phyloP scores from a whole-genome alignment of 305 asterid genomes.

The Fraxinus angustifolia region DNA sequence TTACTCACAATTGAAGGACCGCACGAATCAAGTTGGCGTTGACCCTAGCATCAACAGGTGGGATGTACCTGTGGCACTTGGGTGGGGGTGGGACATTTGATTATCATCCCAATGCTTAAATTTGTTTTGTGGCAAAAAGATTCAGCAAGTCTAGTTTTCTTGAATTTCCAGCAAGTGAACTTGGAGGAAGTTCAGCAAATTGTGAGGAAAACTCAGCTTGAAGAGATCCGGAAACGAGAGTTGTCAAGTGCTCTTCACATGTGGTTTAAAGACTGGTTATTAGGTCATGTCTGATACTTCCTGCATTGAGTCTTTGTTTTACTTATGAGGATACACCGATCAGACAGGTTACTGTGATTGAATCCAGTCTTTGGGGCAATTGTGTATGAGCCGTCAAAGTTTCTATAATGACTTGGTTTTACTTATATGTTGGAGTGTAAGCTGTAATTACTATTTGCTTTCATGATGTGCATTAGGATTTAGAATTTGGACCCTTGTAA shows the following conservation, averaged over 20 bases:
- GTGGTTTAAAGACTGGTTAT: conserved; percentile 92
- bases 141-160: not conserved
- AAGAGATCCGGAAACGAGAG: conserved; percentile 72
- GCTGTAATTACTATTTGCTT: not conserved
- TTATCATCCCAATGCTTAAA: not conserved
- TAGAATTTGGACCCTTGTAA: not conserved
- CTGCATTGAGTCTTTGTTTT: not conserved
- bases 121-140: not conserved
- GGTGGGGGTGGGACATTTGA: conserved; percentile 1
- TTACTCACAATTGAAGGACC: conserved; percentile 78
- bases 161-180: conserved; percentile 50
- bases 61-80: conserved; percentile 82
- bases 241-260: conserved; percentile 75
- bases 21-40: conserved; percentile 74
- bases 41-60: conserved; percentile 71
- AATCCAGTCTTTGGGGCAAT: not conserved
- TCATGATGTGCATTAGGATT: not conserved
- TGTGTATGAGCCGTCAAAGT: not conserved
- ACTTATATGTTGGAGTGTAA: not conserved
- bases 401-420: not conserved
- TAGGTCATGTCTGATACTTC: conserved; percentile 48
- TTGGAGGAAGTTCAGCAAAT: conserved; percentile 73
- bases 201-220: conserved; percentile 78
- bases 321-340: not conserved
- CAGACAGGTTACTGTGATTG: not conserved